Base-by-base conservation (phyloP, 1,139 yeast species). In the Debaryomyces sp. region DNA sequence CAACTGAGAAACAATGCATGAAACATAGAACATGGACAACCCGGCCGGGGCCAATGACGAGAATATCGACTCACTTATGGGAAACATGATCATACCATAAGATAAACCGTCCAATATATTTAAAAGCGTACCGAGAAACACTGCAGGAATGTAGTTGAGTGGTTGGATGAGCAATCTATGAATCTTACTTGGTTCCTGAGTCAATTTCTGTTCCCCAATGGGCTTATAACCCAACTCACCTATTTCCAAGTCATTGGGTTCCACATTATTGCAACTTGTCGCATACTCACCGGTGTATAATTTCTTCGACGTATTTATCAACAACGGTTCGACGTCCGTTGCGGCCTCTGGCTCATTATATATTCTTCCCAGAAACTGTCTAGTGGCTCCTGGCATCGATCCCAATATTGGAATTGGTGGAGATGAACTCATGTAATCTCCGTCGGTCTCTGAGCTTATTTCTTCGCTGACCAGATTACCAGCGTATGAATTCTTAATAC, bases 21-120 rank as follows among this genome's bases (percentile, higher is more conserved):
- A 89, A 41, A 94, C 80, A 67, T 94, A 94, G 65, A 94, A 94
- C 96, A 94, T 89, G 3, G 97, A 88, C 37, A 94, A 68, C 0
- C 99, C 99, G 0, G 90, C 82, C 0, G 97, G 91, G 0, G 95
- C 98, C 61, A 94, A 71, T 10, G 79, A 73, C 1, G 91, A 74
- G 63, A 94, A 94, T 0, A 87, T 66, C 0, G 91, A 80, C 53
- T 87, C 92, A 38, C 96, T 85, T 27, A 92, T 78, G 0, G 99
- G 99, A 70, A 94, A 94, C 75, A 94, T 83, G 61, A 94, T 92
- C 97, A 94, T 92, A 42, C 99, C 99, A 64, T 94, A 94, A 0
- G 97, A 90, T 45, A 94, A 76, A 0, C 96, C 99, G 67, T 94
- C 99, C 47, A 94, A 78, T 44, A 94, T 87, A 62, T 94, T 94